These are phyloP conservation scores for Straminergon stramineum DNA, from an alignment of 225 moss, liverwort and hornwort species.

Conservation along the genomic window DNA sequence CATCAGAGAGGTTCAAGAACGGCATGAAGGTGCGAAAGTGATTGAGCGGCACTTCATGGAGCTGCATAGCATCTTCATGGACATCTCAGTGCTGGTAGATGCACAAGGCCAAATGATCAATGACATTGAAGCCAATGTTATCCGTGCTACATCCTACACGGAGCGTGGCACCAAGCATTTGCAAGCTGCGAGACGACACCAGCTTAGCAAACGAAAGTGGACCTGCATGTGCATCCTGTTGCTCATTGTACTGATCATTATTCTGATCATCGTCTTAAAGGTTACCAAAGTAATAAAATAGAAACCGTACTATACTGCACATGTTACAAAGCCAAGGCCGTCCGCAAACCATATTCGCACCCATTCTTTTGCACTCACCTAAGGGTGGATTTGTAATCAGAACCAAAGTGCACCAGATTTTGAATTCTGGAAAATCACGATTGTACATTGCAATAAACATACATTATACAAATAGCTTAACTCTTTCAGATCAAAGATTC, in stretches of 20 bases:
- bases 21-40: slow-evolving; percentile 28
- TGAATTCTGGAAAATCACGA: background rate
- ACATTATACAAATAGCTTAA: background rate
- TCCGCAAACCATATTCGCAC: background rate
- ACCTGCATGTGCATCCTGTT: slow-evolving; percentile 14
- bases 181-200: slow-evolving; percentile 4
- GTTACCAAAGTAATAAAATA: slow-evolving; percentile 1
- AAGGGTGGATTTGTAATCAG: background rate
- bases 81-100: slow-evolving; percentile 37
- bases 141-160: slow-evolving; percentile 9
- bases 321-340: background rate
- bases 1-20: slow-evolving; percentile 37
- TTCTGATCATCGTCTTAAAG: slow-evolving; percentile 24
- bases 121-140: slow-evolving; percentile 39
- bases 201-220: slow-evolving; percentile 28
- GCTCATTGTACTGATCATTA: slow-evolving; percentile 22
- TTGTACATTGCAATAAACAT: slow-evolving; percentile 5
- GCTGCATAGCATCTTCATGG: slow-evolving; percentile 45
- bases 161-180: slow-evolving; percentile 14
- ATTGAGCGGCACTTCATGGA: slow-evolving; percentile 36
- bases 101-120: slow-evolving; percentile 33
- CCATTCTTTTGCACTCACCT: background rate
- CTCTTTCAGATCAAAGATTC: background rate
- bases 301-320: background rate
- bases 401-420: background rate